phyloP scores from a whole-genome alignment of 78 protist genomes.

The Polysphondylium violaceum region DNA sequence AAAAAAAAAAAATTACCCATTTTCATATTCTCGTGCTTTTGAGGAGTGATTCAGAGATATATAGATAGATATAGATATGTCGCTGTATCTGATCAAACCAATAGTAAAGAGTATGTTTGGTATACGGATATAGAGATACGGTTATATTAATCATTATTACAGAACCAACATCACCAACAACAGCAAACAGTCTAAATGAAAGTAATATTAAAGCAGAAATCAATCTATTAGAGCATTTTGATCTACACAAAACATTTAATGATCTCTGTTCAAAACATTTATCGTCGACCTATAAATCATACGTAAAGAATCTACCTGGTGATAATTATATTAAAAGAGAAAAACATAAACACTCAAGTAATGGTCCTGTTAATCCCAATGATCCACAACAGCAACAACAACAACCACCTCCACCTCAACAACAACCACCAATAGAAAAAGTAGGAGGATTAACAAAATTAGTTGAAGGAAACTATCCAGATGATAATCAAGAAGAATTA shows the following conservation, averaged over 20 bases:
- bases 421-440: not conserved
- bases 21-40: too few relatives aligned
- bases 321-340: constrained; percentile 79
- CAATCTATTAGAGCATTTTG: constrained; percentile 37
- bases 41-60: too few relatives aligned
- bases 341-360: constrained; percentile 12
- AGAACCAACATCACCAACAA: not conserved
- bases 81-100: not conserved
- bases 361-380: not conserved
- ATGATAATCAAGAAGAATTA: constrained; percentile 54
- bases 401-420: not conserved
- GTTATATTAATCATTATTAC: not conserved
- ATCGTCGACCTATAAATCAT: constrained; percentile 75
- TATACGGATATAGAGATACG: too few relatives aligned
- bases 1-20: too few relatives aligned
- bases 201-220: constrained; percentile 38
- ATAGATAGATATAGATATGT: too few relatives aligned
- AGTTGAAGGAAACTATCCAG: constrained; percentile 18
- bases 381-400: constrained; percentile 49
- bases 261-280: constrained; percentile 68
- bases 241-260: constrained; percentile 29
- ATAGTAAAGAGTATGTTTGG: not conserved
- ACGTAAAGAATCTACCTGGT: constrained; percentile 76
- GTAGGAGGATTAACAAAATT: constrained; percentile 40
- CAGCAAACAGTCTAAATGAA: too few relatives aligned